Evolutionary conservation across 306 rosid species (phyloP), one percentile per base, ranked within the genome.

Genomic region (Styphnolobium japonicum): DNA sequence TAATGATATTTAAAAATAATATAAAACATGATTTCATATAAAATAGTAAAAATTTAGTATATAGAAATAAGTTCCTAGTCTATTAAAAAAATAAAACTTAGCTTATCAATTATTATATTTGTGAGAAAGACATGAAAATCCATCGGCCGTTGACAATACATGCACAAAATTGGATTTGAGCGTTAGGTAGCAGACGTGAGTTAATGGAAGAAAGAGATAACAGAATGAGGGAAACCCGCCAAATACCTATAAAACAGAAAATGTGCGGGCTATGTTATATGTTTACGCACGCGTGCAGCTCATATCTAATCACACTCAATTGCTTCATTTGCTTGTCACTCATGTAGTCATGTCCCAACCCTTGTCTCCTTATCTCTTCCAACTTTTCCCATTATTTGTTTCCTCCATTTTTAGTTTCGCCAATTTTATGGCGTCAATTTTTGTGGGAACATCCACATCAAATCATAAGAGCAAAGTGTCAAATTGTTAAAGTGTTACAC

Each of bases 261-360:
- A 40, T 76, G 29, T n/a, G 71, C 21, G 72, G 31, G 56, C 11
- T 21, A 14, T 43, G 10, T 60, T 55, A 10, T 51, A 22, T 7
- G 66, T 67, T 73, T 49, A 46, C 22, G 31, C 80, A 71, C 80
- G 85, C 85, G 80, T 71, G 88, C 69, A 76, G 9, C 21, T 7
- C 14, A 46, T 11, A 73, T 85, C 88, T 73, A 73, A 78, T 85
- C 84, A 78, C 62, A 73, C 78, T 34, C 45, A 66, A 65, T 46
- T 67, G 49, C 60, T 75, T 76, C 67, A 12, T 60, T 15, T 76
- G 23, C 48, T 49, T 57, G 69, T 79, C 29, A 81, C 48, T 81
- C 71, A 71, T 36, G 12, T n/a, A n/a, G n/a, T 60, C 15, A 0
- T 71, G 73, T 67, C 76, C 57, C 78, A 65, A 18, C 34, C 71